These are phyloP conservation scores for Zoysia pacifica DNA, from an alignment of 176 grass and related monocot species.

Conservation along the genomic window DNA sequence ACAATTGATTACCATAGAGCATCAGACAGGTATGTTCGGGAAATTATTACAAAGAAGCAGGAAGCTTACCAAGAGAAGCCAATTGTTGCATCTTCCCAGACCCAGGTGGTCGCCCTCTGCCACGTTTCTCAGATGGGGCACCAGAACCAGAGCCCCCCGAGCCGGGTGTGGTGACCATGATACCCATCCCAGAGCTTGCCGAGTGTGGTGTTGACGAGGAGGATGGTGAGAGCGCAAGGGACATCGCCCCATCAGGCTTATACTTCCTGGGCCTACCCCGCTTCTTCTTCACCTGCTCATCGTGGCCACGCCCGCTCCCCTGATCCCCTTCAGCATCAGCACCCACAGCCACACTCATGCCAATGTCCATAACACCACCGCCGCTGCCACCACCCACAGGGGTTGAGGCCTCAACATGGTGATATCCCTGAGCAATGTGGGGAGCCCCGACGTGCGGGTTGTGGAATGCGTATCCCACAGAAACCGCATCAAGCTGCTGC, in stretches of 20 bases:
- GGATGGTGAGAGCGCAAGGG: slow-evolving; percentile 51
- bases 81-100: slow-evolving; percentile 87
- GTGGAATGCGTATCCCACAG: slow-evolving; percentile 43
- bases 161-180: slow-evolving; percentile 39
- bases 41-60: not conserved
- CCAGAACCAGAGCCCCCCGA: slow-evolving; percentile 58
- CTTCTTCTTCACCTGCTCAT: slow-evolving; percentile 71
- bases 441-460: slow-evolving; percentile 29
- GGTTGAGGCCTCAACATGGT: slow-evolving; percentile 46
- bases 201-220: slow-evolving; percentile 33
- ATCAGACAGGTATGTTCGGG: not conserved
- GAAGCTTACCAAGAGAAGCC: slow-evolving; percentile 75
- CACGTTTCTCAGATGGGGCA: slow-evolving; percentile 60
- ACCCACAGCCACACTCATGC: slow-evolving; percentile 10
- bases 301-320: slow-evolving; percentile 30
- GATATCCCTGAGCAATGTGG: slow-evolving; percentile 50
- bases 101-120: slow-evolving; percentile 75
- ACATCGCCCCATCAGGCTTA: slow-evolving; percentile 63
- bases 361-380: slow-evolving; percentile 27
- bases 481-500: slow-evolving; percentile 56
- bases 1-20: not conserved
- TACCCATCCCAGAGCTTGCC: slow-evolving; percentile 28
- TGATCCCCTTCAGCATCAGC: slow-evolving; percentile 46
- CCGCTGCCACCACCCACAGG: slow-evolving; percentile 33
- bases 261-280: slow-evolving; percentile 85